Percentiles rank a stretch among this genome's conserved stretches.
These are phyloP conservation scores for Colletotrichum karsti DNA, from an alignment of 2,329 filamentous ascomycete species.

Conservation along the genomic window DNA sequence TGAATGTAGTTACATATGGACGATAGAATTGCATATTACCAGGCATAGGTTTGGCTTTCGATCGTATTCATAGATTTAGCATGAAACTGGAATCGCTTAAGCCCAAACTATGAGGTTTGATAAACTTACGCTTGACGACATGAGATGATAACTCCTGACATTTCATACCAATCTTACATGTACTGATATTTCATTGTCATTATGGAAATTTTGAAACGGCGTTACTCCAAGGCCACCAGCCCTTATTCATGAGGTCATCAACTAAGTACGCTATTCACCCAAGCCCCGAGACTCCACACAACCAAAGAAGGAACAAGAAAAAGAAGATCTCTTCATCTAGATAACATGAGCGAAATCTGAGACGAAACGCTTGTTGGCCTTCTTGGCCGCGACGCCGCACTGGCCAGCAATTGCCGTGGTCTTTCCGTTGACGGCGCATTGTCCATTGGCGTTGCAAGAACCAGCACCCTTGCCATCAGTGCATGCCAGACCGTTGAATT, in stretches of 20 bases:
- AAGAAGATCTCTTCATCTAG: background rate
- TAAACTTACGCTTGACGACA: no score
- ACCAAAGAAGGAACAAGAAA: background rate
- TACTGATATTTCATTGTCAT: background rate
- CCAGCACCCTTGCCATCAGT: slow-evolving; percentile 24
- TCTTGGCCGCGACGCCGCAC: slow-evolving; percentile 16
- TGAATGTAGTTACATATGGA: no score
- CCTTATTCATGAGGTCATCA: slow-evolving; percentile 4
- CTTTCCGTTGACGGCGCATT: slow-evolving; percentile 24
- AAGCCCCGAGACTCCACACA: background rate
- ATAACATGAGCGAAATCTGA: background rate
- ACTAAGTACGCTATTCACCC: background rate
- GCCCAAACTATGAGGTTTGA: no score
- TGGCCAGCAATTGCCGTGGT: slow-evolving; percentile 18
- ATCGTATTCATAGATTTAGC: no score
- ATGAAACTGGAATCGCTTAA: no score
- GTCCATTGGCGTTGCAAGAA: slow-evolving; percentile 10
- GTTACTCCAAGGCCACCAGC: background rate
- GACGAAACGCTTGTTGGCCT: slow-evolving; percentile 7
- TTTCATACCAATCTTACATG: no score
- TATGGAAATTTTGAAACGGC: background rate
- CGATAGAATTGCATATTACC: no score
- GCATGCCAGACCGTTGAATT: slow-evolving; percentile 19
- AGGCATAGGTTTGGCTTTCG: no score
- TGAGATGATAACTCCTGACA: no score